These are phyloP conservation scores for Aspergillus pseudoglaucus DNA, from an alignment of 2,329 filamentous ascomycete genomes.

Conservation along the genomic window DNA sequence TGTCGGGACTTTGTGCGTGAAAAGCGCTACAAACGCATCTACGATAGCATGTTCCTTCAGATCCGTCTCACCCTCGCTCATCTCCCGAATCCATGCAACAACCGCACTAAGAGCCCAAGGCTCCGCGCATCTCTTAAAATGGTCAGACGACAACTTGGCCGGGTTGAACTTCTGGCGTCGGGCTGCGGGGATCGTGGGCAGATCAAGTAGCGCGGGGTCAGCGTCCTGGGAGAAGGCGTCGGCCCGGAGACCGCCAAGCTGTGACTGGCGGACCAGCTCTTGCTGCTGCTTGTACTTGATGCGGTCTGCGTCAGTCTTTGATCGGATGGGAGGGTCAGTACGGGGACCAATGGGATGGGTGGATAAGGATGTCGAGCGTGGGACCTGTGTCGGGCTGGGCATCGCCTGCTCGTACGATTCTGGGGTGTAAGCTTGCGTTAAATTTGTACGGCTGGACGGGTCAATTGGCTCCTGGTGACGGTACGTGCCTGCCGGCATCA, in stretches of 20 bases:
- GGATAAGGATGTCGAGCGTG: conserved; percentile 73
- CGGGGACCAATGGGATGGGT: conserved; percentile 75
- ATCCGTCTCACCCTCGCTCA: conserved; percentile 88
- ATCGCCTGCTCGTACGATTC: conserved; percentile 47
- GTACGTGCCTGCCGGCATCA: conserved; percentile 56
- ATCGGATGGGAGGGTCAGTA: conserved; percentile 75
- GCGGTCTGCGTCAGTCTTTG: conserved; percentile 85
- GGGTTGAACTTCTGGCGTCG: conserved; percentile 79
- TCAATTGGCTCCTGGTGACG: conserved; percentile 43
- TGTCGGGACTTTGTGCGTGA: conserved; percentile 90
- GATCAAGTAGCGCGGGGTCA: conserved; percentile 62
- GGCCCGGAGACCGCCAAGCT: conserved; percentile 39
- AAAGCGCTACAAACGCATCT: conserved; percentile 80
- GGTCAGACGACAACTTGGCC: conserved; percentile 69
- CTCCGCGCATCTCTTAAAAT: conserved; percentile 78
- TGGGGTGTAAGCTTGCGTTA: conserved; percentile 35
- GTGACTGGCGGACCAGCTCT: conserved; percentile 47
- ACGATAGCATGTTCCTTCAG: conserved; percentile 77
- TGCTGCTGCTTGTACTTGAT: conserved; percentile 49
- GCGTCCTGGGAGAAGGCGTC: conserved; percentile 42
- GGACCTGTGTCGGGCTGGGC: conserved; percentile 45
- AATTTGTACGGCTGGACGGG: conserved; percentile 28
- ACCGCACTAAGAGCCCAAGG: conserved; percentile 93
- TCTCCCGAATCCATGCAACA: conserved; percentile 74
- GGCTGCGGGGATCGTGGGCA: conserved; percentile 73